Evolutionary conservation across 2,329 filamentous ascomycete genomes (phyloP).

Genomic region (Capronia coronata): DNA sequence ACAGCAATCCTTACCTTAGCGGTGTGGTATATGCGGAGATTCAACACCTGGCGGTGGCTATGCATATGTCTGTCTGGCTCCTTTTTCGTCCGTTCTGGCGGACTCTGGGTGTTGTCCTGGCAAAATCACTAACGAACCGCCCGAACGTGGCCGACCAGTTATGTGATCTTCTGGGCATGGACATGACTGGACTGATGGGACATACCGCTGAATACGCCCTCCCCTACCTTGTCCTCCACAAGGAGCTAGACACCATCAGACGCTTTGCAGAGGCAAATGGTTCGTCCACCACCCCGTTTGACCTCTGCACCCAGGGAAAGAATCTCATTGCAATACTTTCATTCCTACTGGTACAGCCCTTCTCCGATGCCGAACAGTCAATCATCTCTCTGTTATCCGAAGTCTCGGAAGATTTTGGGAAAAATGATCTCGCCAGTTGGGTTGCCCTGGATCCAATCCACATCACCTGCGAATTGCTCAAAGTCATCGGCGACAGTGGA

Average conservation of each 20-base stretch:
- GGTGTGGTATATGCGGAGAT: constrained; percentile 77
- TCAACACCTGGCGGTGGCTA: constrained; percentile 58
- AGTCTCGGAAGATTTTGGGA: constrained; percentile 64
- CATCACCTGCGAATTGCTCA: constrained; percentile 74
- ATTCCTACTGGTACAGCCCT: constrained; percentile 52
- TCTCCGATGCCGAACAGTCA: constrained; percentile 59
- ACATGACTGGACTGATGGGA: constrained; percentile 65
- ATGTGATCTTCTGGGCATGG: constrained; percentile 68
- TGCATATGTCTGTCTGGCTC: constrained; percentile 56
- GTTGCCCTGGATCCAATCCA: constrained; percentile 68
- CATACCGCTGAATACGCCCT: constrained; percentile 74
- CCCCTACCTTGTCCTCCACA: constrained; percentile 76
- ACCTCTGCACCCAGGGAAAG: constrained; percentile 50
- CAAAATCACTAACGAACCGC: constrained; percentile 70
- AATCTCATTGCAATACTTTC: constrained; percentile 56
- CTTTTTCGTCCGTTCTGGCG: constrained; percentile 86
- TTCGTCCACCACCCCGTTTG: constrained; percentile 49
- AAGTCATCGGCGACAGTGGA: constrained; percentile 64
- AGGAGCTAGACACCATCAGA: constrained; percentile 69
- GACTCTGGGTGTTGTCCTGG: constrained; percentile 70
- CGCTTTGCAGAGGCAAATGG: constrained; percentile 68
- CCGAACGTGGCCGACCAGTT: constrained; percentile 78
- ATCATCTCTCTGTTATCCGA: constrained; percentile 63
- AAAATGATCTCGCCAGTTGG: constrained; percentile 59
- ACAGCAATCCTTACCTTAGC: constrained; percentile 70